Percentiles rank a stretch among this genome's conserved stretches.
phyloP scores from a whole-genome alignment of 306 rosid genomes.

The barrel medic (Medicago truncatula) region DNA sequence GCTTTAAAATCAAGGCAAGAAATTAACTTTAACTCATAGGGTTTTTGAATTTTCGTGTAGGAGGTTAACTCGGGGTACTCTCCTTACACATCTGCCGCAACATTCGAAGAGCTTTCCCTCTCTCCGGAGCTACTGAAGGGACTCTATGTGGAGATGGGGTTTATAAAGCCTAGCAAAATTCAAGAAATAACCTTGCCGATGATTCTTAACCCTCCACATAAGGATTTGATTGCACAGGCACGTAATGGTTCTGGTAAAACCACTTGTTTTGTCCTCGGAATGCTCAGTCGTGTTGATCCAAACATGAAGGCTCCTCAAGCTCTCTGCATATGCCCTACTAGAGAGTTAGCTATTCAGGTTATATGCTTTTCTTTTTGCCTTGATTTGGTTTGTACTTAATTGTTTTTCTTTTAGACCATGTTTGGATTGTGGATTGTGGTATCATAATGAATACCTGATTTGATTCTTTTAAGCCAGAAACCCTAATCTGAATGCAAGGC shows the following conservation, averaged over 20 bases:
- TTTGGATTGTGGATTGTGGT: not conserved
- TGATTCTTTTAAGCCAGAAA: too few species aligned
- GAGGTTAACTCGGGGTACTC: slow-evolving; percentile 74
- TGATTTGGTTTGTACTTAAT: not conserved
- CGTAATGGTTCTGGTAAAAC: slow-evolving; percentile 97
- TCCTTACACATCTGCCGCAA: slow-evolving; percentile 83
- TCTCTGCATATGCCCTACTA: slow-evolving; percentile 85
- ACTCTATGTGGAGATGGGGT: slow-evolving; percentile 81
- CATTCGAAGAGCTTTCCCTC: slow-evolving; percentile 71
- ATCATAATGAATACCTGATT: too few species aligned
- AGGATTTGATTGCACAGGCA: slow-evolving; percentile 88
- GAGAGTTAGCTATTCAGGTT: slow-evolving; percentile 92
- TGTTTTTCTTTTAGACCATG: too few species aligned
- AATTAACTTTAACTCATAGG: not conserved
- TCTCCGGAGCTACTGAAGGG: slow-evolving; percentile 79
- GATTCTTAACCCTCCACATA: slow-evolving; percentile 81
- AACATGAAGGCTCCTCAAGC: slow-evolving; percentile 77
- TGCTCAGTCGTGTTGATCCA: slow-evolving; percentile 90
- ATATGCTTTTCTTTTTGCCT: not conserved
- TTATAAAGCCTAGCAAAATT: slow-evolving; percentile 85
- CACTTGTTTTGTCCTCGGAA: slow-evolving; percentile 93
- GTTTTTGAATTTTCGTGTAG: slow-evolving; percentile 18
- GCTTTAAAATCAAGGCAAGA: too few species aligned
- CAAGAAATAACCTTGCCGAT: slow-evolving; percentile 89
- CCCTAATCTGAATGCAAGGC: too few species aligned